Base-by-base conservation (phyloP, 257 asterid species). In the Voacanga thouarsii region DNA sequence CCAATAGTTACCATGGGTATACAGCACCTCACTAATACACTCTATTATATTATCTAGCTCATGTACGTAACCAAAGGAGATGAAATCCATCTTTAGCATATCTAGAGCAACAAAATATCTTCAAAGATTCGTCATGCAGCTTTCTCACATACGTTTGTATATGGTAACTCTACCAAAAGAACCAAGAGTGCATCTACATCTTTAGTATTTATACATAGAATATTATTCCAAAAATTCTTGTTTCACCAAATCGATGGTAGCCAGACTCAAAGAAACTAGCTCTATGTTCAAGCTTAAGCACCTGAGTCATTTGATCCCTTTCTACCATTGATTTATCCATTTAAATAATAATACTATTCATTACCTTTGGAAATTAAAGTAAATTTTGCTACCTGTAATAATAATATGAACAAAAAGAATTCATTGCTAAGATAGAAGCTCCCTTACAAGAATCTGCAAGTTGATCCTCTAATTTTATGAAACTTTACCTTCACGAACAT, bases 401-500 rank as follows among this genome's bases (percentile, higher is more conserved):
- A 49, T 12, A 49, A 49, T 49, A 49, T 49, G 55, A 49, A 51
- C 4, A 51, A 15, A 14, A 51, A 14, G 57, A 4, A 51, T 15
- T 51, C 1, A 7, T 55, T 55, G 24, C 24, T 3, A 64, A 12
- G 47, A 37, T 12, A 33, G 19, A 30, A 6, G 51, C 50, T 41
- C 45, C 28, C 19, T 39, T 14, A 39, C 26, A 15, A 53, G 59
- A 53, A 0, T 2, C 23, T 15, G 23, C 6, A 53, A 23, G 5
- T 15, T 14, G 59, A 53, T 44, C 30, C 26, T 33, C 23, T 8
- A 45, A 65, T 28, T 30, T 24, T 53, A 6, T 6, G 53, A 60
- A 51, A 73, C 0, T 66, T 87, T 85, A 95, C 98, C 99, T 93
- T 96, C 96, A 78, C 90, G 89, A 65, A 93, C 94, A 84, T 89